A percentile compares a stretch with the other conserved stretches of the same genome.
phyloP scores from a whole-genome alignment of 345 rosid species.

The Orychophragmus violaceus region DNA sequence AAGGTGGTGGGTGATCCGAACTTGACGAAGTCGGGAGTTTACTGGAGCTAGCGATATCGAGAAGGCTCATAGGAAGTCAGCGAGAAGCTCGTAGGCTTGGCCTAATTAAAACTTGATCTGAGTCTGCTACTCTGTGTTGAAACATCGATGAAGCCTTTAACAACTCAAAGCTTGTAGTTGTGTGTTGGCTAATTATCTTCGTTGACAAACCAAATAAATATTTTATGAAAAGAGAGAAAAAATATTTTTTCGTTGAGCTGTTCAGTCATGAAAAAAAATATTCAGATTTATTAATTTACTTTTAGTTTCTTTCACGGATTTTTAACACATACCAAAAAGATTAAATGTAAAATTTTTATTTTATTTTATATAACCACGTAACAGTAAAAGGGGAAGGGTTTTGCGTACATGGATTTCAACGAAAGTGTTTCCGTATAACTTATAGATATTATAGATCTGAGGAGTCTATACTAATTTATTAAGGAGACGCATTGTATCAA shows the following conservation, averaged over 20 bases:
- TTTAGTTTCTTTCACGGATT: too few relatives aligned
- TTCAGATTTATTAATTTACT: too few relatives aligned
- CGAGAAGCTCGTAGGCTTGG: constrained; percentile 89
- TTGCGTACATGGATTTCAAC: too few relatives aligned
- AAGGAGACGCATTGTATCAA: too few relatives aligned
- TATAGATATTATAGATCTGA: too few relatives aligned
- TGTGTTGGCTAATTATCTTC: not conserved
- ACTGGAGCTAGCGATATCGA: constrained; percentile 82
- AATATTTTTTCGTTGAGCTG: not conserved
- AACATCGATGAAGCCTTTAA: constrained; percentile 8
- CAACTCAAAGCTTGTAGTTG: not conserved
- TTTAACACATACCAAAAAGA: too few relatives aligned
- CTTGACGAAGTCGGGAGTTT: constrained; percentile 88
- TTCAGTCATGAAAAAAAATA: not conserved
- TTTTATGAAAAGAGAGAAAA: too few relatives aligned
- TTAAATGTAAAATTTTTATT: too few relatives aligned
- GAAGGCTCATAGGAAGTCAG: constrained; percentile 80
- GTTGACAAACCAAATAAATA: not conserved
- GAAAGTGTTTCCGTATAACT: too few relatives aligned
- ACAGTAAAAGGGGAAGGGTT: too few relatives aligned
- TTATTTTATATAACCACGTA: too few relatives aligned
- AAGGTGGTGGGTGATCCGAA: constrained; percentile 83
- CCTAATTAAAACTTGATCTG: constrained; percentile 33
- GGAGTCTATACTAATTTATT: too few relatives aligned
- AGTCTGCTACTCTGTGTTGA: not conserved